Evolutionary conservation across 306 rosid genomes (phyloP).

Genomic region (Quercus dentata): DNA sequence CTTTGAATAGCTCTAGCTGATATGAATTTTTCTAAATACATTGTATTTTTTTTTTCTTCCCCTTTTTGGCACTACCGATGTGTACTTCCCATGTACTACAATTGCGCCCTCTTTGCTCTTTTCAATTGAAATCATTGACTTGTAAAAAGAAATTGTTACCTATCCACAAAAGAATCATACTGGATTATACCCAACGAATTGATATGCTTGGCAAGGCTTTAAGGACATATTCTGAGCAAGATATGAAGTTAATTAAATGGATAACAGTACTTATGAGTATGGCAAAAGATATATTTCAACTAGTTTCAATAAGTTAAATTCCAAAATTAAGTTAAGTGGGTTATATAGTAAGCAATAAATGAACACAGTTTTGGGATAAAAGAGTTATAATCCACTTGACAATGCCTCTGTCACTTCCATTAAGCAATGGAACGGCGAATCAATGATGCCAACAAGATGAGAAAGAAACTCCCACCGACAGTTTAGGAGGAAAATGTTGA

Average conservation of each 20-base stretch:
- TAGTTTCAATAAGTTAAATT: neutral
- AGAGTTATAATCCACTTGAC: neutral
- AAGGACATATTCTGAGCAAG: neutral
- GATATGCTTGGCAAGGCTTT: neutral
- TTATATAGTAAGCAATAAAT: neutral
- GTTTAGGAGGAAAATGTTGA: constrained; percentile 5
- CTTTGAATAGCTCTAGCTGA: no score
- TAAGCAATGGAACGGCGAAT: neutral
- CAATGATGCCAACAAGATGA: neutral
- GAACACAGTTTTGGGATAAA: neutral
- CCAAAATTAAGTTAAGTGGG: neutral
- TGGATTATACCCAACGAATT: neutral
- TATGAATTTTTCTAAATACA: no score
- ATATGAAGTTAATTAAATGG: neutral
- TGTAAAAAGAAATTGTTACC: no score
- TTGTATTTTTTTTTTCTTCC: no score
- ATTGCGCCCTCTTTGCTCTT: no score
- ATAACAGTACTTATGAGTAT: neutral
- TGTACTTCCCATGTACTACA: no score
- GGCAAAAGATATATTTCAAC: neutral
- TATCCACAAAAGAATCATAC: neutral
- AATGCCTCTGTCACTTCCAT: neutral
- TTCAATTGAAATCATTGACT: no score
- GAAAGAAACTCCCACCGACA: neutral
- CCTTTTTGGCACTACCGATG: no score